A percentile compares a stretch with the other conserved stretches of the same genome.
phyloP scores from a whole-genome alignment of 257 asterid species.

The Nicotiana undulata region DNA sequence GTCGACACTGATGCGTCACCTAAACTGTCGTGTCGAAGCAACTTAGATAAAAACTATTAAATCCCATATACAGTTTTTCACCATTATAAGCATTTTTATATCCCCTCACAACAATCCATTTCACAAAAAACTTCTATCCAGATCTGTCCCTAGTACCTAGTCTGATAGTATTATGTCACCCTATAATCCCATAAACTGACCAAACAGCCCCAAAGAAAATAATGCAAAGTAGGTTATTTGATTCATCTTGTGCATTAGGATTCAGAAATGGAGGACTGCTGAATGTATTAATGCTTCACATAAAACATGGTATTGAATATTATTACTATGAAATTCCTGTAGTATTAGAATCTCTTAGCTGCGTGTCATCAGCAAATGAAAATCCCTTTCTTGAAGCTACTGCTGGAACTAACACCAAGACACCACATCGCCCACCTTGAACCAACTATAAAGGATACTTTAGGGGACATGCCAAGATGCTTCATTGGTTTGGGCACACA shows the following conservation, averaged over 20 bases:
- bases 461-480: neutral
- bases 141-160: neutral
- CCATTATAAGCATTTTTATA: neutral
- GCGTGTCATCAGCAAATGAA: neutral
- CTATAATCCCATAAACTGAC: neutral
- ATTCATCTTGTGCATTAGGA: neutral
- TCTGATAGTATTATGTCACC: neutral
- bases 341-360: neutral
- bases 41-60: neutral
- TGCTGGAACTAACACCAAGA: neutral
- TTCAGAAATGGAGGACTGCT: neutral
- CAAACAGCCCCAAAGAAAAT: neutral
- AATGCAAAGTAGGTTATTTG: neutral
- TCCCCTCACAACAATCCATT: neutral
- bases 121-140: neutral
- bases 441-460: neutral
- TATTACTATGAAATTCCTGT: neutral
- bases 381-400: neutral
- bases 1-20: too few species aligned
- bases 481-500: neutral
- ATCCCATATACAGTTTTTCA: neutral
- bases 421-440: neutral
- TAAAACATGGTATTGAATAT: neutral
- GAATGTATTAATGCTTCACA: neutral
- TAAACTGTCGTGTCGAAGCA: too few species aligned